Evolutionary conservation across 768 basidiomycete species (phyloP).

Genomic region (Mycena kentingensis): DNA sequence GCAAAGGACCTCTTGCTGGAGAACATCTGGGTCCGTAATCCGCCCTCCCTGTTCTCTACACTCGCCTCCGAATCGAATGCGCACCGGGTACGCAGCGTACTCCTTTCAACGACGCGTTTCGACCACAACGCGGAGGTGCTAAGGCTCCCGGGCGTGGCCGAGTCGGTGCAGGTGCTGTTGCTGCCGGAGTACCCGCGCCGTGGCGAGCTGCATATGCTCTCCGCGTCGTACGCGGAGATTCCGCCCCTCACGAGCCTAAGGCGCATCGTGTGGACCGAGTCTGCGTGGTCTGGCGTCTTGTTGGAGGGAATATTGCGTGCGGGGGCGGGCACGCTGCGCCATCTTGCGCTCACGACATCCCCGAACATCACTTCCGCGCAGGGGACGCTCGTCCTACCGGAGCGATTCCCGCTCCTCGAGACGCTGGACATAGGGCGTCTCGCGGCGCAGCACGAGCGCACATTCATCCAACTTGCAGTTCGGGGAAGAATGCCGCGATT

Average conservation of each 20-base stretch:
- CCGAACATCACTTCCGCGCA: background rate
- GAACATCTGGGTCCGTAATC: slow-evolving; percentile 4
- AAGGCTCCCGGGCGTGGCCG: background rate
- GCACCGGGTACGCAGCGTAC: slow-evolving; percentile 3
- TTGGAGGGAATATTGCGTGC: background rate
- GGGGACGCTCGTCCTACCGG: background rate
- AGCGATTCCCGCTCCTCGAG: background rate
- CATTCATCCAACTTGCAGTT: too few species aligned
- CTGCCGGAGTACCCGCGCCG: background rate
- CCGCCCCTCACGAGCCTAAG: background rate
- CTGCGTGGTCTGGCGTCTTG: background rate
- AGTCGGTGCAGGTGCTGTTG: background rate
- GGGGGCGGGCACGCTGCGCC: background rate
- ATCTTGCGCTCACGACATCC: background rate
- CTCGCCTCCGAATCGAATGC: background rate
- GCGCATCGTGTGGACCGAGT: background rate
- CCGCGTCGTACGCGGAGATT: background rate
- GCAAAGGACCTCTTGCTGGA: slow-evolving; percentile 13
- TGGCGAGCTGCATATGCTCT: background rate
- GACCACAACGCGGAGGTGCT: slow-evolving; percentile 12
- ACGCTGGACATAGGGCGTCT: slow-evolving; percentile 2
- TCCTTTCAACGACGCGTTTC: background rate
- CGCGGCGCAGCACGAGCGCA: background rate
- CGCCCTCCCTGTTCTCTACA: background rate
- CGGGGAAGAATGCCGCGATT: too few species aligned